phyloP scores from a whole-genome alignment of 2,329 filamentous ascomycete genomes.

The Colletotrichum lini region DNA sequence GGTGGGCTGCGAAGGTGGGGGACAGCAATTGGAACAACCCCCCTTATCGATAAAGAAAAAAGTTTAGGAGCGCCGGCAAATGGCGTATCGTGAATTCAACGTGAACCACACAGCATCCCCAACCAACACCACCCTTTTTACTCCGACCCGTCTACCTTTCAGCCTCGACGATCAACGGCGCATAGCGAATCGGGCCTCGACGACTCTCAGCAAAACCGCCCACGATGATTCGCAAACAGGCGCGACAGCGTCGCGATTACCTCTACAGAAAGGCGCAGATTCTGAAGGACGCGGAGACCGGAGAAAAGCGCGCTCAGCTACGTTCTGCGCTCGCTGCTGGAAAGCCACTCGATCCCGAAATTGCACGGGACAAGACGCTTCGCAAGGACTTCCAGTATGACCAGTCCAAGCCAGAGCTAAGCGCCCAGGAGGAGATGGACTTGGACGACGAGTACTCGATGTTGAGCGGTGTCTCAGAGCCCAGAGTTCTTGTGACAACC shows the following conservation, averaged over 20 bases:
- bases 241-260: conserved; percentile 65
- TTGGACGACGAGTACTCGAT: conserved; percentile 92
- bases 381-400: conserved; percentile 95
- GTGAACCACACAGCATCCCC: neutral
- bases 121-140: neutral
- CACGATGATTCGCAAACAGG: conserved; percentile 54
- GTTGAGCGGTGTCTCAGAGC: conserved; percentile 92
- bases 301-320: conserved; percentile 89
- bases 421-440: conserved; percentile 77
- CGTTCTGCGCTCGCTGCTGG: conserved; percentile 90
- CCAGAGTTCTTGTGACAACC: conserved; percentile 73
- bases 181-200: neutral
- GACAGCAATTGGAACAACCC: neutral
- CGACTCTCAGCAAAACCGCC: neutral
- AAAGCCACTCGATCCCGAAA: conserved; percentile 84
- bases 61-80: neutral
- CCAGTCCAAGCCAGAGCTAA: conserved; percentile 81
- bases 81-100: conserved; percentile 1
- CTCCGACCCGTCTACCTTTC: neutral
- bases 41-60: conserved; percentile 3
- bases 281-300: conserved; percentile 91
- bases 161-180: conserved; percentile 1
- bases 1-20: neutral
- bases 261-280: conserved; percentile 91
- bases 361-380: conserved; percentile 88